phyloP scores from a whole-genome alignment of 1,139 yeast species.

The Yamadazyma trypodendri region DNA sequence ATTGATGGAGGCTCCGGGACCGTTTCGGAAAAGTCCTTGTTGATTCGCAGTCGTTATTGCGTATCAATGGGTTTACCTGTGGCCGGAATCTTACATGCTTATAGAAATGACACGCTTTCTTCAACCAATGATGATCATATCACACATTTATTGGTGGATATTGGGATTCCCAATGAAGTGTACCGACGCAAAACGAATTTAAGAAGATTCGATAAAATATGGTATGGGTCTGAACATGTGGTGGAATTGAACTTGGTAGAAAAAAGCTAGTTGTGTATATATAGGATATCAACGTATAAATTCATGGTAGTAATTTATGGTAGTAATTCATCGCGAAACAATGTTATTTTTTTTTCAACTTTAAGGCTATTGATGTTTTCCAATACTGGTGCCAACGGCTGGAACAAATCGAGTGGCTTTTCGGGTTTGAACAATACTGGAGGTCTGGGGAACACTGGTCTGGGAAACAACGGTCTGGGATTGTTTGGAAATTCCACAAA shows the following conservation, averaged over 20 bases:
- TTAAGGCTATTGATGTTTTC: conserved; percentile 7
- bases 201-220: conserved; percentile 44
- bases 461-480: too few relatives aligned
- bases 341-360: neutral
- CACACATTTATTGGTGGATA: conserved; percentile 60
- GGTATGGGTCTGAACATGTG: conserved; percentile 40
- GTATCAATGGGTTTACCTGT: conserved; percentile 76
- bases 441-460: too few relatives aligned
- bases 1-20: conserved; percentile 84
- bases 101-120: conserved; percentile 40
- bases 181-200: conserved; percentile 39
- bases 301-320: neutral
- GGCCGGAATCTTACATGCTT: conserved; percentile 62
- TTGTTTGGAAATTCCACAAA: conserved; percentile 18
- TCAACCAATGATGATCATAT: conserved; percentile 28
- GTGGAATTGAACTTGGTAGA: conserved; percentile 14
- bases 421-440: conserved; percentile 20
- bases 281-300: neutral
- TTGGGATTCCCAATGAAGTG: conserved; percentile 64
- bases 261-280: conserved; percentile 1
- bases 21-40: conserved; percentile 30
- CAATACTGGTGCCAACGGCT: conserved; percentile 7
- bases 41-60: conserved; percentile 48
- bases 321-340: neutral
- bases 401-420: conserved; percentile 17